These are phyloP conservation scores for Saitozyma podzolica DNA, from an alignment of 768 basidiomycete genomes.

Conservation along the genomic window DNA sequence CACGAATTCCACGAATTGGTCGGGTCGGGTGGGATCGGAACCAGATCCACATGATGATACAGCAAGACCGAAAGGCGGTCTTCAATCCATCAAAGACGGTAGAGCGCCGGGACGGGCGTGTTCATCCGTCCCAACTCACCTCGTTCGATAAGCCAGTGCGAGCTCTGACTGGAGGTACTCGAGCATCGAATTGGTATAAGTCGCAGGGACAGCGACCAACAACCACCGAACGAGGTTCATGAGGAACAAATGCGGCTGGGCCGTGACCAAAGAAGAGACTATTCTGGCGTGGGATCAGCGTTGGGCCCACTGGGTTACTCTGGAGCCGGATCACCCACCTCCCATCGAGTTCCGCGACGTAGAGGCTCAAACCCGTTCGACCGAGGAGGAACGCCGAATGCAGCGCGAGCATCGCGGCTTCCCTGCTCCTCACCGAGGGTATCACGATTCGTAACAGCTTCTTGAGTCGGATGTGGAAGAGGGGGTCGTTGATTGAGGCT, in stretches of 20 bases:
- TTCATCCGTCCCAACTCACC: conserved; percentile 15
- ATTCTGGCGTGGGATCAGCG: conserved; percentile 60
- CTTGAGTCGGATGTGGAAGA: conserved; percentile 80
- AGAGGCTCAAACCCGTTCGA: conserved; percentile 86
- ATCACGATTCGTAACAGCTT: conserved; percentile 82
- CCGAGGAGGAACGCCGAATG: conserved; percentile 87
- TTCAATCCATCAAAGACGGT: too few species aligned
- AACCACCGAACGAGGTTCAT: conserved; percentile 86
- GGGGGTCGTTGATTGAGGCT: conserved; percentile 73
- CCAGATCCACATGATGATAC: too few species aligned
- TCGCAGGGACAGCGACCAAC: conserved; percentile 75
- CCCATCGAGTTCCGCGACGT: conserved; percentile 91
- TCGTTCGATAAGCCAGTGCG: conserved; percentile 43
- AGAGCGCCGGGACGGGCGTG: too few species aligned
- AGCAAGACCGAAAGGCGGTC: too few species aligned
- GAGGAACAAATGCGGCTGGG: conserved; percentile 73
- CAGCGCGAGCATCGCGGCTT: conserved; percentile 79
- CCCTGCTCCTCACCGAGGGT: conserved; percentile 78
- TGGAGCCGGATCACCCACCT: conserved; percentile 46
- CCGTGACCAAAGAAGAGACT: conserved; percentile 90
- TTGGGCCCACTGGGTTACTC: not conserved
- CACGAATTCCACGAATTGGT: conserved; percentile 54
- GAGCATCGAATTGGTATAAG: conserved; percentile 63
- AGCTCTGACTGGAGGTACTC: conserved; percentile 92
- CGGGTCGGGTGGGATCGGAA: conserved; percentile 57